Evolutionary conservation across 352 stramenopile species (phyloP), one percentile per base, ranked within the genome.

Genomic region (Globisporangium alternatum): DNA sequence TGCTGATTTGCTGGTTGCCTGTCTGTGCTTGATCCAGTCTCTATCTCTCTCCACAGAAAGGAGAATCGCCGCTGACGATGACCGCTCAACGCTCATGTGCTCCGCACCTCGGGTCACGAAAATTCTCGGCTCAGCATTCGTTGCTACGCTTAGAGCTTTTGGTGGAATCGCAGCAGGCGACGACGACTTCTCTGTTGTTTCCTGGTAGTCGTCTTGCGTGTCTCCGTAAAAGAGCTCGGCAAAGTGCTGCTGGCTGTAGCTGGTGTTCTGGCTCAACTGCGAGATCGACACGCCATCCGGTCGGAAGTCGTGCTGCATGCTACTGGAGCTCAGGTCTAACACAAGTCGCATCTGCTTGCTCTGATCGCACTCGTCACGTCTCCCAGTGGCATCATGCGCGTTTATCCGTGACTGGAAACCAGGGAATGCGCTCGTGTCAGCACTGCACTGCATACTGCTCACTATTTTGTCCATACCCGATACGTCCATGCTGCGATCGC

Each of bases 381-480:
- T 19, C 6, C 5, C 33, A 58, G 59, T 17, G 17, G 3, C 21
- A 22, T 31, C 22, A 39, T 65, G 5, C 5, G 13, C 44, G 9
- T 43, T 22, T 13, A 30, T n/a, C 41, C 37, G 44, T 6, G 75
- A 56, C 51, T 72, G 68, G 48, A 85, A 74, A 6, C 72, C 72
- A 22, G 67, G n/a, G 62, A 93, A 90, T 30, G 81, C 77, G 56
- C 51, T 80, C 43, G 74, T 70, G 62, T 90, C 80, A 6, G 84
- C 80, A 52, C 84, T 91, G 71, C 72, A 89, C 59, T 93, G 84
- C 65, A 61, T 56, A 21, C 35, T 62, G 54, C 45, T 67, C 22
- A 35, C 44, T 3, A 54, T 63, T 25, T 54, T 47, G 49, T 55
- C 31, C 43, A 63, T 13, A 0, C 21, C 31, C 49, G 45, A 48